phyloP scores from a whole-genome alignment of 2,329 filamentous ascomycete species.

The Fusarium pseudoanthophilum region DNA sequence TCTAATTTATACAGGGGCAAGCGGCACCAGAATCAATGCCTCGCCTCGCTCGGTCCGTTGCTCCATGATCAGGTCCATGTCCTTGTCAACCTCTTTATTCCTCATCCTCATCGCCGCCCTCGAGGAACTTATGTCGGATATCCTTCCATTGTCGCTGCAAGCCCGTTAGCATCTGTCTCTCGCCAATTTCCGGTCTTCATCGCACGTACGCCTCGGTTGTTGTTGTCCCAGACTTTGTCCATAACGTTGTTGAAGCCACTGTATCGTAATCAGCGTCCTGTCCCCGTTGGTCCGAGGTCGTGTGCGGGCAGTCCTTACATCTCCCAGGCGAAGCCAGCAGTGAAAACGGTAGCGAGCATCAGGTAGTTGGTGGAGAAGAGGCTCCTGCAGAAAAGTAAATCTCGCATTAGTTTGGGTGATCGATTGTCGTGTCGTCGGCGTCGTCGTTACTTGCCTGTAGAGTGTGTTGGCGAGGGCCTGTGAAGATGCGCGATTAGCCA shows the following conservation, averaged over 20 bases:
- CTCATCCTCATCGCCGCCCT: constrained; percentile 66
- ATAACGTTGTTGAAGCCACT: constrained; percentile 86
- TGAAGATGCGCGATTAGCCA: constrained; percentile 51
- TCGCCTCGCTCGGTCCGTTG: constrained; percentile 32
- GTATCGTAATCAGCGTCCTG: constrained; percentile 48
- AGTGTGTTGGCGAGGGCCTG: constrained; percentile 53
- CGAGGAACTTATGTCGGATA: constrained; percentile 89
- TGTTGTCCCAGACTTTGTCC: constrained; percentile 87
- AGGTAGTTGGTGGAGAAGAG: constrained; percentile 87
- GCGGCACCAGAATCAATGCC: constrained; percentile 43
- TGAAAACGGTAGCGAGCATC: constrained; percentile 90
- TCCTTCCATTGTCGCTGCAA: constrained; percentile 98
- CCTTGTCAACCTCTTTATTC: constrained; percentile 31
- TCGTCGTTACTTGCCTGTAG: constrained; percentile 53
- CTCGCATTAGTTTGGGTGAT: constrained; percentile 42
- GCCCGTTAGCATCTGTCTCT: constrained; percentile 42
- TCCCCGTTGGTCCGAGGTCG: constrained; percentile 31
- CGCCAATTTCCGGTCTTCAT: not conserved
- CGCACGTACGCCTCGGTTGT: constrained; percentile 88
- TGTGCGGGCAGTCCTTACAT: constrained; percentile 71
- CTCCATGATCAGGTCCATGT: constrained; percentile 26
- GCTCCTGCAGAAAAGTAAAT: constrained; percentile 63
- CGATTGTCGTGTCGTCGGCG: constrained; percentile 30
- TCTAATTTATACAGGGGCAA: constrained; percentile 50
- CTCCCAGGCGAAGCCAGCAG: constrained; percentile 88